Percentiles rank a stretch among this genome's conserved stretches.
These are phyloP conservation scores for Ceratocystis ficicola DNA, from an alignment of 2,329 filamentous ascomycete genomes.

Conservation along the genomic window DNA sequence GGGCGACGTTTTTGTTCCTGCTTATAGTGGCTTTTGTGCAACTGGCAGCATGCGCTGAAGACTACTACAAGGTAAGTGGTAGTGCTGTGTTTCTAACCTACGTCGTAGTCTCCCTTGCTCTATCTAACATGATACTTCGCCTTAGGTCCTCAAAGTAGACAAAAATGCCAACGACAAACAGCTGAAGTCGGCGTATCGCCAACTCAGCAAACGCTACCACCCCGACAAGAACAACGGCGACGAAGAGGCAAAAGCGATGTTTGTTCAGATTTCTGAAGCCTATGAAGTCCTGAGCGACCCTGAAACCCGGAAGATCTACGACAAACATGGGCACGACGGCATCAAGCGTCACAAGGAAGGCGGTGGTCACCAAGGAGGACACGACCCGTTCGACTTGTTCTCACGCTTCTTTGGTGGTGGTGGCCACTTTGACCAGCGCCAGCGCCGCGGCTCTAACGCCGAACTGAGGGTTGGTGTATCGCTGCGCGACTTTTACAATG, in stretches of 20 bases:
- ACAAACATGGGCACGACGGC: constrained; percentile 85
- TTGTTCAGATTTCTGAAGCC: constrained; percentile 85
- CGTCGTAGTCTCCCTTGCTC: background rate
- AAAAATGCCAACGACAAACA: constrained; percentile 72
- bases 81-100: background rate
- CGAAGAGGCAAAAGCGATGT: constrained; percentile 70
- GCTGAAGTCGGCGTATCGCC: constrained; percentile 86
- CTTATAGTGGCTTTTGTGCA: constrained; percentile 44
- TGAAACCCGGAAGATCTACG: constrained; percentile 77
- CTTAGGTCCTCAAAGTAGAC: constrained; percentile 64
- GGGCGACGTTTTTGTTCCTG: constrained; percentile 35
- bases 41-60: constrained; percentile 48
- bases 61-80: constrained; percentile 61
- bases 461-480: constrained; percentile 71
- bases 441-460: constrained; percentile 76
- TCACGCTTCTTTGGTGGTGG: constrained; percentile 90
- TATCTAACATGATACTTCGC: background rate
- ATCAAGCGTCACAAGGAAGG: constrained; percentile 69
- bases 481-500: constrained; percentile 86
- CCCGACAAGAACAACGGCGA: constrained; percentile 95
- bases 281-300: constrained; percentile 81
- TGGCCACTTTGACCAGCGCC: constrained; percentile 68
- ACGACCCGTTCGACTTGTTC: constrained; percentile 94
- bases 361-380: constrained; percentile 47
- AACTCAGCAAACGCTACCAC: constrained; percentile 87